These are phyloP conservation scores for Thamnidium elegans DNA, from an alignment of 192 early-diverging fungal species.

Conservation along the genomic window DNA sequence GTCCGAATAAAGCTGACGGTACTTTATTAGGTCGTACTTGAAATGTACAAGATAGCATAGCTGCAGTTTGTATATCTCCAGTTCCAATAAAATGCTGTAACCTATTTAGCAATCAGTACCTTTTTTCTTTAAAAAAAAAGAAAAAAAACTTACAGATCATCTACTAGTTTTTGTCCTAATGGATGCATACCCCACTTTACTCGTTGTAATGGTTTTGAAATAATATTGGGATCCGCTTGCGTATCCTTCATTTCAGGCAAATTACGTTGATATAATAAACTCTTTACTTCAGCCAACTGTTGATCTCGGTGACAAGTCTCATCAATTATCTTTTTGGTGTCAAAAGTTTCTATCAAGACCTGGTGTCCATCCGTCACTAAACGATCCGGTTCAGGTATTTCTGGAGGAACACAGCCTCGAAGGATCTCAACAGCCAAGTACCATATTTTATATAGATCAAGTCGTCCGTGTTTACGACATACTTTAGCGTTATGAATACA, in stretches of 20 bases:
- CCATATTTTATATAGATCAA: constrained; percentile 67
- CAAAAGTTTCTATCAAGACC: constrained; percentile 17
- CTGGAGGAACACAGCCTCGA: constrained; percentile 45
- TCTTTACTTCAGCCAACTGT: not conserved
- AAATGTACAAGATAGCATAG: constrained; percentile 64
- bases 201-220: constrained; percentile 32
- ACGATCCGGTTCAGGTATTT: constrained; percentile 9
- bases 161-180: constrained; percentile 50
- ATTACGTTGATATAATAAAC: constrained; percentile 13
- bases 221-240: constrained; percentile 16
- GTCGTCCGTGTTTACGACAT: constrained; percentile 41
- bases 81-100: constrained; percentile 50
- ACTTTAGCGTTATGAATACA: constrained; percentile 62
- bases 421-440: constrained; percentile 59
- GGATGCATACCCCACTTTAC: constrained; percentile 63
- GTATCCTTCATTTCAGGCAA: constrained; percentile 22
- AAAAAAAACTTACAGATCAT: constrained; percentile 47
- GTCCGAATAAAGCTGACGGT: constrained; percentile 5
- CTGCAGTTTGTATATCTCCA: constrained; percentile 67
- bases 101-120: constrained; percentile 25
- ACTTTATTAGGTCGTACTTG: constrained; percentile 35
- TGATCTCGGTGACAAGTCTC: constrained; percentile 16
- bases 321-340: constrained; percentile 35
- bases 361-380: constrained; percentile 4
- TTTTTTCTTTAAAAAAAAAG: not conserved